Conservation (phyloP, 2,329 filamentous ascomycete genomes). For the Verruconis gallopava region DNA sequence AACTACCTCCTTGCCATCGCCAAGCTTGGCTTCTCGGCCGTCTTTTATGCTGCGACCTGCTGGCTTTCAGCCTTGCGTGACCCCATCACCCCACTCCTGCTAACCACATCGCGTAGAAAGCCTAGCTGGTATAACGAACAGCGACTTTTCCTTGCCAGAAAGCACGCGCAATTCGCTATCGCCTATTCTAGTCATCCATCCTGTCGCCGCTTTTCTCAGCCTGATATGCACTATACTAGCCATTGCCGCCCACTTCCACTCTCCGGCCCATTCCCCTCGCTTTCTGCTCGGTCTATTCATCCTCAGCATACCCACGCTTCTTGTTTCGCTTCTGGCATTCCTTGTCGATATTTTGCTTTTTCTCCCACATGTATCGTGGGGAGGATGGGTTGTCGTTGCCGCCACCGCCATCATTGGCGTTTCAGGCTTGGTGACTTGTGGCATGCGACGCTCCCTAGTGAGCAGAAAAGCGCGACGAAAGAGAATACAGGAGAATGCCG, state of each 20-base stretch:
- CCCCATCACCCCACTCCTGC: not conserved
- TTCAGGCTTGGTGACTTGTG: slow-evolving; percentile 76
- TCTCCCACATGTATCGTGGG: slow-evolving; percentile 86
- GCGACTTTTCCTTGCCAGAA: slow-evolving; percentile 52
- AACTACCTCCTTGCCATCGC: no score
- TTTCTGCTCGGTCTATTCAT: slow-evolving; percentile 80
- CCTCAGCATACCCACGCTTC: slow-evolving; percentile 69
- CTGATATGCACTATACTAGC: slow-evolving; percentile 75
- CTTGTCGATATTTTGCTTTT: slow-evolving; percentile 89
- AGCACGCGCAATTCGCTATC: slow-evolving; percentile 59
- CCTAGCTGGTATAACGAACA: not conserved
- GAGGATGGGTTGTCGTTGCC: slow-evolving; percentile 82
- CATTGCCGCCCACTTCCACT: slow-evolving; percentile 70
- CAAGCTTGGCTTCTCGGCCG: not conserved
- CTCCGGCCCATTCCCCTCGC: slow-evolving; percentile 75
- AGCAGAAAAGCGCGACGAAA: slow-evolving; percentile 87
- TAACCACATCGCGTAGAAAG: not conserved
- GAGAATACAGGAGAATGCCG: slow-evolving; percentile 82
- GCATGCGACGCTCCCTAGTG: slow-evolving; percentile 85
- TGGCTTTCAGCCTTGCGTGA: not conserved
- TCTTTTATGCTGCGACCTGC: not conserved
- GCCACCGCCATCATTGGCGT: slow-evolving; percentile 76
- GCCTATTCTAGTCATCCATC: slow-evolving; percentile 81
- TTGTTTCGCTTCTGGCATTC: slow-evolving; percentile 76
- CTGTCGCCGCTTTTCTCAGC: slow-evolving; percentile 74